Base-by-base conservation (phyloP, 768 basidiomycete species). In the Termitomyces sp. region DNA sequence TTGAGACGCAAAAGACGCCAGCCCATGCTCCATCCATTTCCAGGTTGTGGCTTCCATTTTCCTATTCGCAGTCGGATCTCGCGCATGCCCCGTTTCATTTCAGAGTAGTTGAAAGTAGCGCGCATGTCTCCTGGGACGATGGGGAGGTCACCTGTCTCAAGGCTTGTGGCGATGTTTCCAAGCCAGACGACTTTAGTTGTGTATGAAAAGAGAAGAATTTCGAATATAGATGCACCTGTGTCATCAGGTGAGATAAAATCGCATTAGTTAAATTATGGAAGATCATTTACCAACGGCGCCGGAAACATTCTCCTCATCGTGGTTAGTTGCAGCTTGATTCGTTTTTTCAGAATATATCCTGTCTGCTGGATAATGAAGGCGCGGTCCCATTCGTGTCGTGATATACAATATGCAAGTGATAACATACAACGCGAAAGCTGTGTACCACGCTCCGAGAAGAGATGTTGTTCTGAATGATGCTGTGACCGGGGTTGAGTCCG, bases 141-240 rank as follows among this genome's bases (percentile, higher is more conserved):
- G 5, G 94, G 94, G 29, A 97, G 74, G 66, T 97, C 93, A 56
- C 85, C 91, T 20, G 93, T 91, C 60, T 96, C 90, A 43, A 96
- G 79, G 54, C 81, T 86, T 53, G 81, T 77, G 2, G 87, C 76
- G 2, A 75, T 76, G 69, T 91, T 84, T 2, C 92, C 94, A 39
- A 94, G 83, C 81, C 85, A 84, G 52, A 95, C 83, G 13, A 97
- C 90, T 56, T 88, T 85, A 1, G 92, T 94, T 35, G 89, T 91
- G 67, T 93, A 94, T 15, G 84, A 84, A 69, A 97, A 97, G n/a
- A 94, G 70, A 5, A 97, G 69, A 48, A 74, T 71, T 53, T 80
- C 81, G 76, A 79, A 82, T 0, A 79, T 72, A 5, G 85, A 86
- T 22, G 83, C 76, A 53, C 77, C 86, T 78, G 63, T 54, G 33